These are phyloP conservation scores for Gremmenia infestans DNA, from an alignment of 2,329 filamentous ascomycete genomes.

Conservation along the genomic window DNA sequence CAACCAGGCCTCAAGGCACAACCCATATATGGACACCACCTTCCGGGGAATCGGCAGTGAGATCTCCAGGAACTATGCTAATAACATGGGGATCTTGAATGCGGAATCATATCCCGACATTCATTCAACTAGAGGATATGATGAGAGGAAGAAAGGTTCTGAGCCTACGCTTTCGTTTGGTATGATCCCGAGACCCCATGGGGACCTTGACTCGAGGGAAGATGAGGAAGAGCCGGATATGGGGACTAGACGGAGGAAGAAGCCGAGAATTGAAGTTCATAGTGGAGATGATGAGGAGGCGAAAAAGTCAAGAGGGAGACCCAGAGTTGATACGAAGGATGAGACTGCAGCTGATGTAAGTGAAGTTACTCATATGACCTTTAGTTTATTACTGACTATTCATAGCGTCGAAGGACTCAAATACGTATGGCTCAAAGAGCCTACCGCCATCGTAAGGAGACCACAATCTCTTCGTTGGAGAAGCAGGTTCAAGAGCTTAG, in stretches of 20 bases:
- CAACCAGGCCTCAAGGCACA: slow-evolving; percentile 1
- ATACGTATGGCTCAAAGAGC: slow-evolving; percentile 82
- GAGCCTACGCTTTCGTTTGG: slow-evolving; percentile 23
- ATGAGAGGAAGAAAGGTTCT: slow-evolving; percentile 6
- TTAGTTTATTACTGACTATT: slow-evolving; percentile 11
- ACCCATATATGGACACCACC: slow-evolving; percentile 14
- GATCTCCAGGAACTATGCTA: slow-evolving; percentile 12
- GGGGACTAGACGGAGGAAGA: slow-evolving; percentile 32
- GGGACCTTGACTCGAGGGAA: slow-evolving; percentile 12
- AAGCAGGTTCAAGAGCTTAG: slow-evolving; percentile 65
- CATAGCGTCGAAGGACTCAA: slow-evolving; percentile 73
- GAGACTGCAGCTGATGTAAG: slow-evolving; percentile 74
- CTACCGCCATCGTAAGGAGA: slow-evolving; percentile 81
- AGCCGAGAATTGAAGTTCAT: slow-evolving; percentile 28
- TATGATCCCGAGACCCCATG: slow-evolving; percentile 7
- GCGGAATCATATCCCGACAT: slow-evolving; percentile 43
- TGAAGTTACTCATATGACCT: slow-evolving; percentile 25
- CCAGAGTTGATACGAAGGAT: slow-evolving; percentile 70
- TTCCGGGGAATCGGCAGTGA: slow-evolving; percentile 14
- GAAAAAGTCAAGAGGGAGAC: slow-evolving; percentile 66
- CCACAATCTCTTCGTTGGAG: slow-evolving; percentile 68
- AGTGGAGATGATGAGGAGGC: slow-evolving; percentile 38
- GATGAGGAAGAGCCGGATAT: slow-evolving; percentile 22
- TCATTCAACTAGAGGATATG: slow-evolving; percentile 16
- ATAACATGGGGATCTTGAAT: slow-evolving; percentile 37